Evolutionary conservation across 345 rosid genomes (phyloP).

Genomic region (Gossypium ekmanianum): DNA sequence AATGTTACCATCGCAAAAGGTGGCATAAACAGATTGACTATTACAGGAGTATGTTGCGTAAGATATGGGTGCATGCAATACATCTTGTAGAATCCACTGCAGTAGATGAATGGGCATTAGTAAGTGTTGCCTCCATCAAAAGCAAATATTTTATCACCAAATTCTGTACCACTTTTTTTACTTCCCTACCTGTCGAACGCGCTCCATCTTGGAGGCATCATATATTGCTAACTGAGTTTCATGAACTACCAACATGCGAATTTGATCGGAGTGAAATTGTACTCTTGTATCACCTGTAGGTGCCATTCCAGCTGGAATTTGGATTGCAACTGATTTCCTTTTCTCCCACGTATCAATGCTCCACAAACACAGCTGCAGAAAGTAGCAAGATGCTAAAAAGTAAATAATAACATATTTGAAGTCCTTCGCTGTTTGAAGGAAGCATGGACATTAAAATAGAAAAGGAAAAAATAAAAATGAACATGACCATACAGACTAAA

Average conservation of each 20-base stretch:
- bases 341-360: conserved; percentile 33
- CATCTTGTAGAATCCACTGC: conserved; percentile 16
- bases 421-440: background rate
- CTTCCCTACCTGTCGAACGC: conserved; percentile 27
- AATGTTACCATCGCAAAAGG: conserved; percentile 38
- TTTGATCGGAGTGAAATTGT: conserved; percentile 42
- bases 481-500: no score
- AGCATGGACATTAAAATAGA: background rate
- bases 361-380: conserved; percentile 38
- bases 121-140: background rate
- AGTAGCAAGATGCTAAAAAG: background rate
- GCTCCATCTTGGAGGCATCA: conserved; percentile 24
- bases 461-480: background rate
- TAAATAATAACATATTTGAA: no score
- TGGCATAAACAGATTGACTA: conserved; percentile 57
- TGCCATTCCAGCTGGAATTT: conserved; percentile 18
- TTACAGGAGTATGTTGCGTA: conserved; percentile 72
- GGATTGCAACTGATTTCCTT: conserved; percentile 21
- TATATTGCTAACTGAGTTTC: conserved; percentile 31
- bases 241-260: conserved; percentile 28
- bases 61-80: conserved; percentile 58
- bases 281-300: conserved; percentile 23
- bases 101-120: background rate
- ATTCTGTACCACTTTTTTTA: background rate
- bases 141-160: background rate